Evolutionary conservation across 345 rosid species (phyloP).

Genomic region (Linum usitatissimum): DNA sequence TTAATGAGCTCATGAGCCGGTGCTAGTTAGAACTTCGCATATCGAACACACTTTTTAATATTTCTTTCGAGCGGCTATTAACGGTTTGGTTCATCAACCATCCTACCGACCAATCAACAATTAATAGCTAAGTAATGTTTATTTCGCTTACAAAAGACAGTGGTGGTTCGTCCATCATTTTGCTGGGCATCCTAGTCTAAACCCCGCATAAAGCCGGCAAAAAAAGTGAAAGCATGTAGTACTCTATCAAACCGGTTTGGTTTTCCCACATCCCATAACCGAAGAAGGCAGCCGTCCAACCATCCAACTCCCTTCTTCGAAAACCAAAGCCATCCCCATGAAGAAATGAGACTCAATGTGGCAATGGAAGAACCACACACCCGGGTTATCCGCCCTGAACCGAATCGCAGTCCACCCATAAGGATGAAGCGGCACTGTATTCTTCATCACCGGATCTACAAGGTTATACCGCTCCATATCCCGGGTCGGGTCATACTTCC

Average conservation of each 20-base stretch:
- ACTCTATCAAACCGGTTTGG: background rate
- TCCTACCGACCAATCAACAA: no score
- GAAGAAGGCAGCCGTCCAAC: background rate
- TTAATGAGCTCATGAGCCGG: no score
- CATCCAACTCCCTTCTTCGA: conserved; percentile 5
- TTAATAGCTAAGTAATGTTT: no score
- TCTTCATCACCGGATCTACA: conserved; percentile 8
- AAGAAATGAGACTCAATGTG: conserved; percentile 12
- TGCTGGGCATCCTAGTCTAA: no score
- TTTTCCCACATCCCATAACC: conserved; percentile 1
- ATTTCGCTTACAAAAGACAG: no score
- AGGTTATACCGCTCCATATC: conserved; percentile 3
- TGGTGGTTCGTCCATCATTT: no score
- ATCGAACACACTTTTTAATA: no score
- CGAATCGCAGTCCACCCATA: conserved; percentile 12
- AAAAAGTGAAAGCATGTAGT: no score
- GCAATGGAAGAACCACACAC: conserved; percentile 11
- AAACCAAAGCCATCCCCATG: conserved; percentile 7
- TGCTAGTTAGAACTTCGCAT: no score
- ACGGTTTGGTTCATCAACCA: no score
- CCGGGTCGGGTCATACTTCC: background rate
- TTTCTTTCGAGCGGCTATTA: no score
- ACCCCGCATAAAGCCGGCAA: no score
- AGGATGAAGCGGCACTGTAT: conserved; percentile 9
- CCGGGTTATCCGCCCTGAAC: conserved; percentile 13